These are phyloP conservation scores for Candida nemodendra DNA, from an alignment of 805 yeast species.

Conservation along the genomic window DNA sequence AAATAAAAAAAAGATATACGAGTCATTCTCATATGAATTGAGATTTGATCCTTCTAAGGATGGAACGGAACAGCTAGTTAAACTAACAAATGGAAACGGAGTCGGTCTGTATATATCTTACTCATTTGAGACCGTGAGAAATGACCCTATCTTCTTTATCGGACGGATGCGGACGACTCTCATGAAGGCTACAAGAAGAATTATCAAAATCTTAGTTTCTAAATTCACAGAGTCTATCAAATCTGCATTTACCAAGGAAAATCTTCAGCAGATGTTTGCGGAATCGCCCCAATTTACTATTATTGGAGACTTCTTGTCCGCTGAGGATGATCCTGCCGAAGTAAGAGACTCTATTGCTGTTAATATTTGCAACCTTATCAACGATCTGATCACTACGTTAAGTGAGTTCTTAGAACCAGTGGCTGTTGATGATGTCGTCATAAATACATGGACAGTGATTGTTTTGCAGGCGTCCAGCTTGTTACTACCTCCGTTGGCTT, in stretches of 20 bases:
- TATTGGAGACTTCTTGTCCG: conserved; percentile 12
- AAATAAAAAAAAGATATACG: conserved; percentile 9
- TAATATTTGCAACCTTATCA: conserved; percentile 8
- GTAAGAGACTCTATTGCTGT: conserved; percentile 10
- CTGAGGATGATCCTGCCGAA: conserved; percentile 10
- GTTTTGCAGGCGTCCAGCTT: conserved; percentile 12
- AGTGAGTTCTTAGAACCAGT: conserved; percentile 10
- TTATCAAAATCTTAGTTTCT: conserved; percentile 16
- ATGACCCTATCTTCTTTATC: conserved; percentile 23
- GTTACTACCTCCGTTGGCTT: conserved; percentile 16
- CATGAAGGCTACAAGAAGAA: conserved; percentile 10
- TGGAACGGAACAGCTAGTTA: conserved; percentile 13
- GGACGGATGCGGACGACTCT: conserved; percentile 18
- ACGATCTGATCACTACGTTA: conserved; percentile 5
- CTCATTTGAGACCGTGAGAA: conserved; percentile 15
- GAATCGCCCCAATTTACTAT: conserved; percentile 6
- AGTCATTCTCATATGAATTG: conserved; percentile 10
- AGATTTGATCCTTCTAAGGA: conserved; percentile 15
- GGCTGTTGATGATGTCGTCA: conserved; percentile 14
- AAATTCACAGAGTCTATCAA: conserved; percentile 7
- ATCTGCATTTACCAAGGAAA: conserved; percentile 8
- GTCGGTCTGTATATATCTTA: conserved; percentile 12
- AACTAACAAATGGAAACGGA: conserved; percentile 6
- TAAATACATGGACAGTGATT: conserved; percentile 13
- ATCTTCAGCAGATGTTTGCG: conserved; percentile 6